Base-by-base conservation (phyloP, 495 filamentous ascomycete species). In the Podospora appendiculata region DNA sequence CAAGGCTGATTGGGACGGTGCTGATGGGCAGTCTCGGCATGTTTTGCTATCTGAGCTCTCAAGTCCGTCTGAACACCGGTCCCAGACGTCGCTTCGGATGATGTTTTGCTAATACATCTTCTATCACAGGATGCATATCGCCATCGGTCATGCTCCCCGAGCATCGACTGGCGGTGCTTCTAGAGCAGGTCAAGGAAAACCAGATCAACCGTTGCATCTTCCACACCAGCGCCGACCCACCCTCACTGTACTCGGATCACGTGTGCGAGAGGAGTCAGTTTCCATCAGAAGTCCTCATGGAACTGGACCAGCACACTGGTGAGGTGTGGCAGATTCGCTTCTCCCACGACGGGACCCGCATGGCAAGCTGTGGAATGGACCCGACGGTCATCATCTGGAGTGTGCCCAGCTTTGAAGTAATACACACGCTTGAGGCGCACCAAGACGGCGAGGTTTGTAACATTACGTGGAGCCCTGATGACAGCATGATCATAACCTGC, bases 91-190 rank as follows among this genome's bases (percentile, higher is more conserved):
- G 41, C 19, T 7, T 25, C 25, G 25, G 25, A 36, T 34, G 8
- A 35, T 25, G 10, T 2, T 32, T 10, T n/a, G 36, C 50, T 34
- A 12, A 50, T 44, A 14, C 16, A 52, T 19, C 17, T 44, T 41
- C 59, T 67, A 1, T 34, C 11, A 9, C 48, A 94, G 89, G 78
- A 73, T 95, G 81, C 34, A 94, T 99, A 52, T 94, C 94, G 4
- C 93, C 93, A 1, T 90, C 89, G n/a, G 87, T 95, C 19, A 97
- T 99, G 94, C 88, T 99, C 46, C 94, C 93, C 6, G 88, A 94
- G 58, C 89, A 94, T 66, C 87, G 93, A 11, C 75, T 99, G n/a
- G 89, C 88, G 8, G 73, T 80, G 25, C 69, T 99, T n/a, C 70
- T 99, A 46, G 76, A 88, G 45, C 80, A 92, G 51, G 81, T 94